Conservation (phyloP, 1,139 yeast species). For the Suhomyces bribrorum region DNA sequence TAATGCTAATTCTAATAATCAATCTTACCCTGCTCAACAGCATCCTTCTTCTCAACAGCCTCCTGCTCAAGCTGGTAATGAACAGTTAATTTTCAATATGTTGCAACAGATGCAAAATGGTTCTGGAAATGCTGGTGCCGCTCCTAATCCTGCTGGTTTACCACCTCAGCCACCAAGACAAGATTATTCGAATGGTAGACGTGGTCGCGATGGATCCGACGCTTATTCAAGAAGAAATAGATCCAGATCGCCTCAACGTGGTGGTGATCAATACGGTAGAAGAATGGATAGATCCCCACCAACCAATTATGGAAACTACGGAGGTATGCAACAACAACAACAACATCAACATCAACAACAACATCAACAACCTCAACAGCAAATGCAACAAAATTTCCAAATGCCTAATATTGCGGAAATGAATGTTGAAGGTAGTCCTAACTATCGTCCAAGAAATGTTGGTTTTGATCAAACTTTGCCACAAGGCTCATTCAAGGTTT, state of each 20-base stretch:
- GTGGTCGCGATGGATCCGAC: constrained; percentile 36
- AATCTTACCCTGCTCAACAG: constrained; percentile 9
- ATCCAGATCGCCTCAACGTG: constrained; percentile 55
- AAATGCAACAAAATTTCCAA: constrained; percentile 7
- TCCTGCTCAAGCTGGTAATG: constrained; percentile 21
- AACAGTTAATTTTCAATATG: constrained; percentile 42
- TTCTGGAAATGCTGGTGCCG: constrained; percentile 7
- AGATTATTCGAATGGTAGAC: constrained; percentile 28
- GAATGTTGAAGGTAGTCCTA: constrained; percentile 69
- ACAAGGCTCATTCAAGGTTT: constrained; percentile 77
- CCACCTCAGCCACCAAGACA: constrained; percentile 18
- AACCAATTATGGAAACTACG: constrained; percentile 17
- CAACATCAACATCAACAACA: constrained; percentile 14
- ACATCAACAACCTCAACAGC: constrained; percentile 14
- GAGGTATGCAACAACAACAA: constrained; percentile 16
- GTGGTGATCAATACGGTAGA: constrained; percentile 18
- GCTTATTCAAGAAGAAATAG: constrained; percentile 52
- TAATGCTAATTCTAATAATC: constrained; percentile 11
- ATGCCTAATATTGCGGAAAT: constrained; percentile 50
- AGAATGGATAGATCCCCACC: constrained; percentile 40
- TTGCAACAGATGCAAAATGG: constrained; percentile 45
- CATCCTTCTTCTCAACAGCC: constrained; percentile 16
- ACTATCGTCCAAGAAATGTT: constrained; percentile 70
- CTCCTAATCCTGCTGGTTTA: constrained; percentile 10
- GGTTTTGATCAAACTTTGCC: constrained; percentile 73